These are phyloP conservation scores for Solanum okadae DNA, from an alignment of 257 asterid genomes.

Conservation along the genomic window DNA sequence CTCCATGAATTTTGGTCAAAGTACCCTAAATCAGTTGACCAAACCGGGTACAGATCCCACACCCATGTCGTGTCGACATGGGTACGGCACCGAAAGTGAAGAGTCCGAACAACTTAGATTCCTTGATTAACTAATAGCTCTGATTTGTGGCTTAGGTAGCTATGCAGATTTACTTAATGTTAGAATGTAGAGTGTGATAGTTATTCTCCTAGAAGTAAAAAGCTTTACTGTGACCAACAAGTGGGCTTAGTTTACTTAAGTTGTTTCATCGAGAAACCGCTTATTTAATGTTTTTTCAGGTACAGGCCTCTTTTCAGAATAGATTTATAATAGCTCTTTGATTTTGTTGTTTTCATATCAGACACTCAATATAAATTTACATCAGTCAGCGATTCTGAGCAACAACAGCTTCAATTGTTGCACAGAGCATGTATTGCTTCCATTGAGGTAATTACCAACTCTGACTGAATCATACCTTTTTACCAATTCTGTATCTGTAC, in stretches of 20 bases:
- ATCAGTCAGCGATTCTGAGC: background rate
- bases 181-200: background rate
- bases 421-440: background rate
- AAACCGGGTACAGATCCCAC: background rate
- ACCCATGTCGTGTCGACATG: background rate
- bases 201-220: background rate
- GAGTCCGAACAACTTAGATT: background rate
- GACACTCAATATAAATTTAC: background rate
- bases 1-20: background rate
- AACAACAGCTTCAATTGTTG: background rate
- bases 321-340: background rate
- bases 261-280: background rate
- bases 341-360: background rate
- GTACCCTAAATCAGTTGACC: background rate
- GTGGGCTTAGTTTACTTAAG: background rate
- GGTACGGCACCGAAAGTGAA: background rate
- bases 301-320: background rate
- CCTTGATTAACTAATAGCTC: background rate
- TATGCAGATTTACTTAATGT: background rate
- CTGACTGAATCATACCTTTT: background rate
- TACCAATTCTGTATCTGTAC: background rate
- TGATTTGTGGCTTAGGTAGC: background rate
- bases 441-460: background rate
- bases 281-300: background rate
- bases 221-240: background rate